phyloP scores from a whole-genome alignment of 192 early-diverging fungal genomes.

The Diversispora epigaea region DNA sequence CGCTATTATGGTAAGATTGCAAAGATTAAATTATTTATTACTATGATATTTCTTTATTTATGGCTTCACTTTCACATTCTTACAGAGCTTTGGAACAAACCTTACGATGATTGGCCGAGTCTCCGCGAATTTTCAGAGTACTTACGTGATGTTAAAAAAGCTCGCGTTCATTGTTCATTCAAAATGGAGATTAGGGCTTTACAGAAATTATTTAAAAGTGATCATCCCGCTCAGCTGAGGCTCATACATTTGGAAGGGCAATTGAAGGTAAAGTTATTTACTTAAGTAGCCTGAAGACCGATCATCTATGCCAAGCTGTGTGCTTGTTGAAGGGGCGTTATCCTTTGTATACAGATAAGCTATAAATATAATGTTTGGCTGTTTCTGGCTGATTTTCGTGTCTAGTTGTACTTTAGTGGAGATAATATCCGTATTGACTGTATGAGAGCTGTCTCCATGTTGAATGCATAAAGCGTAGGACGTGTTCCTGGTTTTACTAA shows the following conservation, averaged over 20 bases:
- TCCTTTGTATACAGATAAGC: background rate
- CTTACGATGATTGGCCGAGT: constrained; percentile 5
- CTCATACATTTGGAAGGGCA: background rate
- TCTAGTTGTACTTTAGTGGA: constrained; percentile 11
- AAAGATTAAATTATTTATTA: constrained; percentile 24
- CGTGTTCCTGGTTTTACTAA: too few relatives aligned
- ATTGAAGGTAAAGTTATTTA: constrained; percentile 5
- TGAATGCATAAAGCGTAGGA: too few relatives aligned
- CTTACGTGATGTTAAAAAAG: constrained; percentile 10
- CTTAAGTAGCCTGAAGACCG: background rate
- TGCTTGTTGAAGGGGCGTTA: background rate
- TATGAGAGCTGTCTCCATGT: too few relatives aligned
- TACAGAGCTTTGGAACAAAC: constrained; percentile 10
- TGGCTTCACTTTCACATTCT: constrained; percentile 13
- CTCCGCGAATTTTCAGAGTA: constrained; percentile 1
- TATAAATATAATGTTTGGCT: background rate
- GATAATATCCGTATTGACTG: too few relatives aligned
- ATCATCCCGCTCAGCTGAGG: too few relatives aligned
- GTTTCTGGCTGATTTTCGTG: background rate
- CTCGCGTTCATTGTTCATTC: background rate
- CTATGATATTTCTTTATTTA: constrained; percentile 20
- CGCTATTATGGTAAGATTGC: constrained; percentile 11
- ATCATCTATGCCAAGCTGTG: constrained; percentile 18
- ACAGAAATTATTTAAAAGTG: constrained; percentile 6
- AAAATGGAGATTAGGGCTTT: background rate